phyloP scores from a whole-genome alignment of 148 eudicot species.

The Rhododendron vialii region DNA sequence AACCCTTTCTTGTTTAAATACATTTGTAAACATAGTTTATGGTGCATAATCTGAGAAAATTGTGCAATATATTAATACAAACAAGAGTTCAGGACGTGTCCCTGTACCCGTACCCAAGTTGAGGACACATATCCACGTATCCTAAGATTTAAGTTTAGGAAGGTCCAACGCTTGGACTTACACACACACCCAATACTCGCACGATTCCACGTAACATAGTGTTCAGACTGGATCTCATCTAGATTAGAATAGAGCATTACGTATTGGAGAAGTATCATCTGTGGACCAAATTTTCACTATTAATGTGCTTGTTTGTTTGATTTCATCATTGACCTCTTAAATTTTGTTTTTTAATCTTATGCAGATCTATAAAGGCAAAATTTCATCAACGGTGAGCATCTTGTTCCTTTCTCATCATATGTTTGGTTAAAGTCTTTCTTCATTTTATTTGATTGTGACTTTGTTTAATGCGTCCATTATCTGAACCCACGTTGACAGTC shows the following conservation, averaged over 20 bases:
- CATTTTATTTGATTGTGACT: background rate
- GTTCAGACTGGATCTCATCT: background rate
- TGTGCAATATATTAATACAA: too few relatives aligned
- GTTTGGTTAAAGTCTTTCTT: background rate
- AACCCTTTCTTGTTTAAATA: too few relatives aligned
- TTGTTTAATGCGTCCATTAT: background rate
- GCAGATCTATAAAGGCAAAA: conserved; percentile 13
- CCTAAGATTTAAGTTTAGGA: too few relatives aligned
- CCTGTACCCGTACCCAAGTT: too few relatives aligned
- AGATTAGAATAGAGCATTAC: background rate
- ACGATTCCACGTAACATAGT: background rate
- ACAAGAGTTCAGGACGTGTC: too few relatives aligned
- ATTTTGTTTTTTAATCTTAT: background rate
- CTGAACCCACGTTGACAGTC: background rate
- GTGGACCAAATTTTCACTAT: background rate
- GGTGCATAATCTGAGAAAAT: too few relatives aligned
- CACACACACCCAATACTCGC: too few relatives aligned
- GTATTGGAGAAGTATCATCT: background rate
- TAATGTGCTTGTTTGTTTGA: background rate
- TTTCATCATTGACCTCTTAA: background rate
- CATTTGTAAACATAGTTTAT: too few relatives aligned
- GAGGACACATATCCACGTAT: too few relatives aligned
- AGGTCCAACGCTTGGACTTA: too few relatives aligned
- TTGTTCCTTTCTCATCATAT: background rate
- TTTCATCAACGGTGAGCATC: conserved; percentile 16